Evolutionary conservation across 192 early-diverging fungal species (phyloP), one percentile per base, ranked within the genome.

Genomic region (Kappamyces sp.): DNA sequence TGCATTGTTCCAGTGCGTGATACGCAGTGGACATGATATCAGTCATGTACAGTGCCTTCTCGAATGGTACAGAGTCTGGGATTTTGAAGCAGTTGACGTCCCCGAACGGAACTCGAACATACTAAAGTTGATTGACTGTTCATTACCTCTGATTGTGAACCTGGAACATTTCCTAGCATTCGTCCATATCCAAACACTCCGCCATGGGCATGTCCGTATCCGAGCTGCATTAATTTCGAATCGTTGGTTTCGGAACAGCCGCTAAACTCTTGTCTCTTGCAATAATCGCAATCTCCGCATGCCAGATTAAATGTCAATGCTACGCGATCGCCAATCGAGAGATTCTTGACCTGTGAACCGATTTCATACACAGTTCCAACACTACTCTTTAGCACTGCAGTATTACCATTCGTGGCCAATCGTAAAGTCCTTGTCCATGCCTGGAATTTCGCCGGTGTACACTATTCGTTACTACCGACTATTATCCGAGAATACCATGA

Each of bases 271-370:
- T 68, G 32, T 39, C 76, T 63, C 9, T 61, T 29, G 48, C 82
- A 84, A 57, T 69, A 83, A 6, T 69, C 37, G 57, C 80, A 84
- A 32, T 51, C 29, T 4, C 81, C 81, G 48, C 81, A 84, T 9
- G 67, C 74, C 3, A 72, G 58, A 38, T 38, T 63, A 46, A 67
- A 67, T 6, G 66, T 52, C 11, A 66, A 66, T n/a, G 78, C 80
- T 4, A 81, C 74, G 29, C 72, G 63, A 41, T 77, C 68, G 30
- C 80, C 80, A 7, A 57, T 55, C 34, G 79, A 72, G 59, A 82
- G 47, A 2, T 66, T 63, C 1, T 52, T 74, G 1, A 83, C 75
- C 45, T 5, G 52, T 11, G 50, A 45, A 22, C 81, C 80, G 53
- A 78, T 65, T 31, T 58, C 66, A 45, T 78, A 68, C 8, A 84